A percentile compares a stretch with the other conserved stretches of the same genome.
Evolutionary conservation across 371 early-diverging fungal species (phyloP).

Genomic region (Basidiobolus meristosporus): DNA sequence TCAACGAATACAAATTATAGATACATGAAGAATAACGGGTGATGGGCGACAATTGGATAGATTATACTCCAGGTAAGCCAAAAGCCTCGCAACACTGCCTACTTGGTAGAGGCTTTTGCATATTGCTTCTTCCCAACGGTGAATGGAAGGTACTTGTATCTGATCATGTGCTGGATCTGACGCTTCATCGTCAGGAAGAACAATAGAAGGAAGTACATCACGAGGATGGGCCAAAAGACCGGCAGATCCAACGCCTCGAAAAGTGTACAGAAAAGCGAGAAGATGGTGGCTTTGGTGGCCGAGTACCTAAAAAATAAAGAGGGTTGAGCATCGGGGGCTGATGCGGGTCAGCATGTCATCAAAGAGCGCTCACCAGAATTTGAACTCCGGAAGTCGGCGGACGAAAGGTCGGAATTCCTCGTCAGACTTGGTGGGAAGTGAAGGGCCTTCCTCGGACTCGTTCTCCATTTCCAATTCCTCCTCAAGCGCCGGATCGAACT

Average conservation of each 20-base stretch:
- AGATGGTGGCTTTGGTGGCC: conserved; percentile 56
- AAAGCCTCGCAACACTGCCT: too few relatives aligned
- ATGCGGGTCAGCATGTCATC: too few relatives aligned
- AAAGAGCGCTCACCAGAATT: conserved; percentile 91
- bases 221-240: conserved; percentile 86
- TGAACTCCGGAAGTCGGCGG: conserved; percentile 97
- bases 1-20: too few relatives aligned
- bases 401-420: conserved; percentile 98
- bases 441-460: conserved; percentile 42
- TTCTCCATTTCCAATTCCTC: conserved; percentile 49
- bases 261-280: conserved; percentile 68
- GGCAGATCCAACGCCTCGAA: conserved; percentile 89
- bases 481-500: conserved; percentile 81
- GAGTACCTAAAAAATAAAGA: too few relatives aligned
- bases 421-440: conserved; percentile 68
- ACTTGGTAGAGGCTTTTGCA: too few relatives aligned
- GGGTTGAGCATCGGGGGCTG: too few relatives aligned
- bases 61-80: too few relatives aligned
- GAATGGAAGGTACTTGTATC: conserved; percentile 95
- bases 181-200: conserved; percentile 88
- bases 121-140: conserved; percentile 86
- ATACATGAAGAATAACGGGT: too few relatives aligned
- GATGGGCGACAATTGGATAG: too few relatives aligned
- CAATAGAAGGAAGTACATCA: conserved; percentile 90
- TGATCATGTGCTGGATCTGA: conserved; percentile 95